Evolutionary conservation across 305 asterid species (phyloP).

Genomic region (Fraxinus xanthoxyloides): DNA sequence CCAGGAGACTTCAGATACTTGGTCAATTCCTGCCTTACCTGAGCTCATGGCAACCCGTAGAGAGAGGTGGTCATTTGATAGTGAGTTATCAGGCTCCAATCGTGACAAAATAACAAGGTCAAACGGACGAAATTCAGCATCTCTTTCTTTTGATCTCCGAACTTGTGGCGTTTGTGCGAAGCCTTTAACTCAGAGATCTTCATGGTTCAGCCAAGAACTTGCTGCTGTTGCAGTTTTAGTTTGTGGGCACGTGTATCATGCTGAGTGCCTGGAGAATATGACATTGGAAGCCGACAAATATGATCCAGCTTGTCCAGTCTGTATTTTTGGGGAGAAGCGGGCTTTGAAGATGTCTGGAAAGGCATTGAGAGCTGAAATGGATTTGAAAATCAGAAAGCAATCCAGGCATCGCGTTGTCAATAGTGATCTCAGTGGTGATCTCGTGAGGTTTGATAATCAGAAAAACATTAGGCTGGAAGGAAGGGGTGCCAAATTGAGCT

Average conservation of each 20-base stretch:
- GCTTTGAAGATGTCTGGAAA: conserved; percentile 73
- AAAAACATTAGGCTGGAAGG: conserved; percentile 48
- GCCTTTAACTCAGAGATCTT: conserved; percentile 60
- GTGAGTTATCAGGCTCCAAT: conserved; percentile 57
- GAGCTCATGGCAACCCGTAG: background rate
- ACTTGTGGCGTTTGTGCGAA: conserved; percentile 78
- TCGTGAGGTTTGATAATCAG: conserved; percentile 41
- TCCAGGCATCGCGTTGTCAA: conserved; percentile 58
- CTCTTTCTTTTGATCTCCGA: conserved; percentile 55
- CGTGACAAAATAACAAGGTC: conserved; percentile 57
- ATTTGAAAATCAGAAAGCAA: conserved; percentile 50
- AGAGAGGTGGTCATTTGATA: conserved; percentile 93
- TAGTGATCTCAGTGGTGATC: conserved; percentile 47
- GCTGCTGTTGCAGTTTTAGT: conserved; percentile 13
- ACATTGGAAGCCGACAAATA: conserved; percentile 70
- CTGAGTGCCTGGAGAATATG: conserved; percentile 88
- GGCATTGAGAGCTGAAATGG: conserved; percentile 66
- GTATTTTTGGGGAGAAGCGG: conserved; percentile 83
- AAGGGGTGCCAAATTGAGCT: conserved; percentile 57
- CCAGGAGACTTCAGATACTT: background rate
- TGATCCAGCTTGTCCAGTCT: conserved; percentile 83
- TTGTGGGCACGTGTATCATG: conserved; percentile 87
- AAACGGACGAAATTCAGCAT: conserved; percentile 47
- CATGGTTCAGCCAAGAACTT: conserved; percentile 66
- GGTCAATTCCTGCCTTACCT: background rate